Evolutionary conservation across 257 asterid species (phyloP).

Genomic region (Solanum corneliomulleri): DNA sequence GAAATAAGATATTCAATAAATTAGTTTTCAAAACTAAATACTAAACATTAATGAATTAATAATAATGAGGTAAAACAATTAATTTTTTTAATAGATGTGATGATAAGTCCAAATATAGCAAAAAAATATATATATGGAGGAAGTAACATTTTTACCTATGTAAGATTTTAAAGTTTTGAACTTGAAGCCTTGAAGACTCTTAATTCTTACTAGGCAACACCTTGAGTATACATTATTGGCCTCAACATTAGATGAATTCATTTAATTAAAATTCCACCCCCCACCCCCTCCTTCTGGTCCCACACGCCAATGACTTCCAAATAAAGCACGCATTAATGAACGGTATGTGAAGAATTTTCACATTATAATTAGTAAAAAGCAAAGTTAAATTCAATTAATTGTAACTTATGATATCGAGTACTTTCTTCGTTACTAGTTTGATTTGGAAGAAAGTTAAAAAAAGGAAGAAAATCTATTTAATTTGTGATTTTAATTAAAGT

Average conservation of each 20-base stretch:
- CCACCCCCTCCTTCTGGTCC: not conserved
- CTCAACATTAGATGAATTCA: not conserved
- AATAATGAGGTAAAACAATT: too few species aligned
- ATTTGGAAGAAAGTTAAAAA: too few species aligned
- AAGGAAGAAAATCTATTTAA: too few species aligned
- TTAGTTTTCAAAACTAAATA: too few species aligned
- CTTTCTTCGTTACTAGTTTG: too few species aligned
- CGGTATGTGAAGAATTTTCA: not conserved
- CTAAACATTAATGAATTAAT: too few species aligned
- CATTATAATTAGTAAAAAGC: not conserved
- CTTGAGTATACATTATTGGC: not conserved
- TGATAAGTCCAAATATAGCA: too few species aligned
- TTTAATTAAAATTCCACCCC: not conserved
- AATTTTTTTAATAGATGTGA: too few species aligned
- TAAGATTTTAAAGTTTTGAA: not conserved
- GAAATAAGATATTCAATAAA: too few species aligned
- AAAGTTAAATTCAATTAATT: not conserved
- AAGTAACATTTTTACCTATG: not conserved
- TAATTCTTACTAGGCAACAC: not conserved
- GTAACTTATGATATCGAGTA: not conserved
- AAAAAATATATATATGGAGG: too few species aligned
- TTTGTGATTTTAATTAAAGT: too few species aligned
- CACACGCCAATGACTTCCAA: not conserved
- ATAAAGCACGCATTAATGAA: not conserved
- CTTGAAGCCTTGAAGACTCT: not conserved